Conservation (phyloP, 2,329 filamentous ascomycete species). For the Sarocladium kiliense region DNA sequence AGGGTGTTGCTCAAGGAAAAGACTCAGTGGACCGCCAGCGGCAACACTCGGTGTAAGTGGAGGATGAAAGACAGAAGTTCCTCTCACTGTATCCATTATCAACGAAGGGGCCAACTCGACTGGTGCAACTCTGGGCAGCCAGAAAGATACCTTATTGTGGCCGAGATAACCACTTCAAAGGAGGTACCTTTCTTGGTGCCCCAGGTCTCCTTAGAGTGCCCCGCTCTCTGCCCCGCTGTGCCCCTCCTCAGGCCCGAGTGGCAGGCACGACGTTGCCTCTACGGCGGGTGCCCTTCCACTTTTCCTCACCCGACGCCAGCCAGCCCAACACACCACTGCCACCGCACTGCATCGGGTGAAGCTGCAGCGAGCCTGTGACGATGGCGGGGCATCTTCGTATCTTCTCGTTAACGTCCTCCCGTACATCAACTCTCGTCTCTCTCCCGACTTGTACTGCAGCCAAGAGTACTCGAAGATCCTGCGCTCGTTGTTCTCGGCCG, state of each 20-base stretch:
- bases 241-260: not conserved
- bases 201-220: not conserved
- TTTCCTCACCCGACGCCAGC: not conserved
- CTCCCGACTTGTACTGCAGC: too few species aligned
- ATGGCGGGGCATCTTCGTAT: slow-evolving; percentile 9
- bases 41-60: not conserved
- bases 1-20: too few species aligned
- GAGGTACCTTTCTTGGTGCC: not conserved
- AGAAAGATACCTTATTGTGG: not conserved
- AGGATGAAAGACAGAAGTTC: not conserved
- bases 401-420: not conserved
- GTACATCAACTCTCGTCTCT: not conserved
- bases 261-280: not conserved
- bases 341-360: too few species aligned
- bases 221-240: not conserved
- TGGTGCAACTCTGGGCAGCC: not conserved
- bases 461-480: not conserved
- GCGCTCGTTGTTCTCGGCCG: not conserved
- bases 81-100: not conserved
- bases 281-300: not conserved
- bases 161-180: not conserved
- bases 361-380: not conserved
- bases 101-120: too few species aligned
- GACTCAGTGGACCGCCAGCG: not conserved
- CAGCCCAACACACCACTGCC: not conserved